Evolutionary conservation across 768 basidiomycete genomes (phyloP).

Genomic region (Gelatoporia subvermispora): DNA sequence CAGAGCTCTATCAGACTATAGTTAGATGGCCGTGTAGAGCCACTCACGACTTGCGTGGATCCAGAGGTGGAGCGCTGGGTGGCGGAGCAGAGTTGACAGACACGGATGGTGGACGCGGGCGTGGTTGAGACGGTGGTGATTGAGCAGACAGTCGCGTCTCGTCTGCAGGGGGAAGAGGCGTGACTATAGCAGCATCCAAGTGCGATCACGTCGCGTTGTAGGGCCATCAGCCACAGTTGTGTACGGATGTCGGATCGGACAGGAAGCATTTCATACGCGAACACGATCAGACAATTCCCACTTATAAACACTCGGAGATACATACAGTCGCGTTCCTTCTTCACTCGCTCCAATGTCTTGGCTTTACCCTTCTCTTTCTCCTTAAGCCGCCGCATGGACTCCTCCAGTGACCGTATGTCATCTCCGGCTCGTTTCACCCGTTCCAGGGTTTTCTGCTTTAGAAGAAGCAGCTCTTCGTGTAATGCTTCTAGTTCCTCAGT

Average conservation of each 20-base stretch:
- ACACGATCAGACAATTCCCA: too few species aligned
- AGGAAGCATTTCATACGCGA: not conserved
- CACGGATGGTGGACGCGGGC: constrained; percentile 44
- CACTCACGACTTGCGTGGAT: constrained; percentile 60
- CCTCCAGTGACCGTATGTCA: constrained; percentile 70
- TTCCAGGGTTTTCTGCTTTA: constrained; percentile 52
- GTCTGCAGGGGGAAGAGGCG: constrained; percentile 44
- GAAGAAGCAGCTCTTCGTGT: constrained; percentile 51
- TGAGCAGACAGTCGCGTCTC: constrained; percentile 35
- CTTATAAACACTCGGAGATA: constrained; percentile 16
- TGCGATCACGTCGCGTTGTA: too few species aligned
- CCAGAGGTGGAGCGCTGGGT: constrained; percentile 47
- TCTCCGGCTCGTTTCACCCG: constrained; percentile 71
- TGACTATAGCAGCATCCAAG: constrained; percentile 22
- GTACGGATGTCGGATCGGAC: too few species aligned
- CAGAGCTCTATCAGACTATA: constrained; percentile 1
- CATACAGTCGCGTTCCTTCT: constrained; percentile 74
- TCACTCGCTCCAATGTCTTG: constrained; percentile 66
- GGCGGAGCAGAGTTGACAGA: constrained; percentile 40
- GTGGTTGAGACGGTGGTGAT: constrained; percentile 32
- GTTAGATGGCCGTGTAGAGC: not conserved
- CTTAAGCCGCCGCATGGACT: constrained; percentile 70
- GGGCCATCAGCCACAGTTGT: too few species aligned
- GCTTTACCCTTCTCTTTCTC: constrained; percentile 74
- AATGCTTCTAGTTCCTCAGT: constrained; percentile 68